Percentiles rank a stretch among this genome's conserved stretches.
These are phyloP conservation scores for Malassezia brasiliensis DNA, from an alignment of 1,284 basidiomycete species.

Conservation along the genomic window DNA sequence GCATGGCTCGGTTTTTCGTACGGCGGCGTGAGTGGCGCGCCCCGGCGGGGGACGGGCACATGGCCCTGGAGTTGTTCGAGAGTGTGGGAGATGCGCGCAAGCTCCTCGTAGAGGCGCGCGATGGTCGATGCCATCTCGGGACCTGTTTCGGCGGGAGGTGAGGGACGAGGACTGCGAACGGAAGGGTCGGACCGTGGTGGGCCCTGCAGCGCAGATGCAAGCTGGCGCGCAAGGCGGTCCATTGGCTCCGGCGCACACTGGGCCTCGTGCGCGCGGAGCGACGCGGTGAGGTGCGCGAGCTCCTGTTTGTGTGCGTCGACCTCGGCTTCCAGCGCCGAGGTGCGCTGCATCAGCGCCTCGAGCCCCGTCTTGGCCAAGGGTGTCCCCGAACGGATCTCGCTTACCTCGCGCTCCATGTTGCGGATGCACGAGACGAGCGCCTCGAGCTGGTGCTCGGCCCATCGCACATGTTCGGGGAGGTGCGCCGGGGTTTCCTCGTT, in stretches of 20 bases:
- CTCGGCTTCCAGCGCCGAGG: not conserved
- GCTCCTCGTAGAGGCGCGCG: conserved; percentile 11
- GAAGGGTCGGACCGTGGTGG: not conserved
- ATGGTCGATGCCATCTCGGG: not conserved
- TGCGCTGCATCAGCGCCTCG: not conserved
- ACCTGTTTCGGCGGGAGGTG: not conserved
- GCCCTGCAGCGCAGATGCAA: not conserved
- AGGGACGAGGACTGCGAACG: not conserved
- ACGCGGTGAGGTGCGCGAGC: not conserved
- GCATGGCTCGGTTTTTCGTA: not conserved
- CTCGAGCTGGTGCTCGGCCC: conserved; percentile 14
- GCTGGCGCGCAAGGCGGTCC: not conserved
- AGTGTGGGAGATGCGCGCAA: conserved; percentile 8
- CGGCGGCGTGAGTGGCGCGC: conserved; percentile 4
- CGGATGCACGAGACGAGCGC: conserved; percentile 5
- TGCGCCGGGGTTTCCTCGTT: conserved; percentile 3
- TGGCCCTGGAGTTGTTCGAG: not conserved
- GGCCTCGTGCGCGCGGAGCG: not conserved
- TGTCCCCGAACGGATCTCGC: not conserved
- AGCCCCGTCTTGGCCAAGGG: not conserved
- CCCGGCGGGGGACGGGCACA: not conserved
- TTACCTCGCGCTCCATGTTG: conserved; percentile 11
- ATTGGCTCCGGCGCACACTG: not conserved
- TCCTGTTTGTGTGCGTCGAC: conserved; percentile 5
- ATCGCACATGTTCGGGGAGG: conserved; percentile 3